Conservation (phyloP, 306 rosid genomes). For the Prunus fruticosa region DNA sequence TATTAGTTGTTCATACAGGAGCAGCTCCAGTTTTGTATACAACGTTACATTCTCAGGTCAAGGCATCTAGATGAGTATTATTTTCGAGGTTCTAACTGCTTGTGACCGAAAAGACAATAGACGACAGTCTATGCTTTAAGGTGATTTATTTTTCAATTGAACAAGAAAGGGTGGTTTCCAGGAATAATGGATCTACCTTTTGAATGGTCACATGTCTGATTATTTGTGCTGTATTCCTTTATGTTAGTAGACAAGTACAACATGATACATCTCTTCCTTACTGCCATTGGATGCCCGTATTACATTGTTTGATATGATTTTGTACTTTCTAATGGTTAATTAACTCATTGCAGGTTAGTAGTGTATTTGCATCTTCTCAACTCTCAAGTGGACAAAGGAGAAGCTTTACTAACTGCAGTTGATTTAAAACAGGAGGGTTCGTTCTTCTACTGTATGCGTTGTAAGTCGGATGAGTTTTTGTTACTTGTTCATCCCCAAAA, state of each 20-base stretch:
- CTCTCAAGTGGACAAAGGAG: background rate
- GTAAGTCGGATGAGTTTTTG: background rate
- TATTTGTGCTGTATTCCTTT: background rate
- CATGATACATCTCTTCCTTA: background rate
- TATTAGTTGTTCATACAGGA: slow-evolving; percentile 24
- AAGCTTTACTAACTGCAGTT: slow-evolving; percentile 28
- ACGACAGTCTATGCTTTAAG: slow-evolving; percentile 13
- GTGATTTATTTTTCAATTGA: slow-evolving; percentile 20
- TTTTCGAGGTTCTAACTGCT: slow-evolving; percentile 14
- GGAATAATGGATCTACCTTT: background rate
- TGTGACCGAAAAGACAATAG: slow-evolving; percentile 3
- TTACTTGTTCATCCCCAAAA: background rate
- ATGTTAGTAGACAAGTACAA: background rate
- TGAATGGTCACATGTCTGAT: background rate
- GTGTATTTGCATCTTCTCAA: background rate
- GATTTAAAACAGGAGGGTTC: background rate
- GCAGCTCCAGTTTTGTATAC: slow-evolving; percentile 29
- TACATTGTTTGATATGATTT: background rate
- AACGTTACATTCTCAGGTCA: slow-evolving; percentile 10
- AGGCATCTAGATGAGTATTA: slow-evolving; percentile 13
- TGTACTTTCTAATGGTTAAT: background rate
- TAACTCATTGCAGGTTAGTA: slow-evolving; percentile 29
- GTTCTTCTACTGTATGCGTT: background rate
- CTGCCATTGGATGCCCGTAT: background rate
- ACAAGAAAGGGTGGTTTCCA: background rate